Conservation (phyloP, 2,329 filamentous ascomycete genomes). For the Aspergillus aculeatus region DNA sequence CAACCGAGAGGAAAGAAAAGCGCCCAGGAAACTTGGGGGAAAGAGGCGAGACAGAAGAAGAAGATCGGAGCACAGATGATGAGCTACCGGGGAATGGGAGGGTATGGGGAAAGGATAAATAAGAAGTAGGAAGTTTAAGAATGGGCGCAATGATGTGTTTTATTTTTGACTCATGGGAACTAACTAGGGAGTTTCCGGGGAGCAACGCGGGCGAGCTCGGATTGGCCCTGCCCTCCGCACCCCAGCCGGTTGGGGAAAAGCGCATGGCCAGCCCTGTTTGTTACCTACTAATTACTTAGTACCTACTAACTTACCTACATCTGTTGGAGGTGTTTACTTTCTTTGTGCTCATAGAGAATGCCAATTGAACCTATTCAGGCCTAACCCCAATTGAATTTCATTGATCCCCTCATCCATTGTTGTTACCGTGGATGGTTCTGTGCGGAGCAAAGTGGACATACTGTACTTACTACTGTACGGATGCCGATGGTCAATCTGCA, state of each 20-base stretch:
- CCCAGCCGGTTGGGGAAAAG: neutral
- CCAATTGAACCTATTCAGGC: no score
- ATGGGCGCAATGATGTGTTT: conserved; percentile 14
- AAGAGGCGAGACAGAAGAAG: neutral
- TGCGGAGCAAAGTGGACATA: neutral
- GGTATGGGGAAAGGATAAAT: conserved; percentile 3
- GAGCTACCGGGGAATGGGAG: neutral
- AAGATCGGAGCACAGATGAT: neutral
- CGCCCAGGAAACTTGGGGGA: neutral
- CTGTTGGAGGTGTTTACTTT: no score
- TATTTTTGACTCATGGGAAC: conserved; percentile 25
- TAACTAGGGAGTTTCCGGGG: conserved; percentile 21
- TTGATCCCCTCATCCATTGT: no score
- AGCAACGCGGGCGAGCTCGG: conserved; percentile 8
- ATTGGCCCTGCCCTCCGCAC: conserved; percentile 17
- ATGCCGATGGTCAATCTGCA: neutral
- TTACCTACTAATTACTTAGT: no score
- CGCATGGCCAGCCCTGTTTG: neutral
- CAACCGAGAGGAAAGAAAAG: neutral
- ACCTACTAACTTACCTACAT: no score
- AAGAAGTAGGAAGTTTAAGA: conserved; percentile 6
- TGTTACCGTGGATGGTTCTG: neutral
- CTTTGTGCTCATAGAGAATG: no score
- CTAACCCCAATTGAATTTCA: no score
- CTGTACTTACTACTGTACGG: neutral